These are phyloP conservation scores for Pythium sukuiense DNA, from an alignment of 352 stramenopile species.

Conservation along the genomic window DNA sequence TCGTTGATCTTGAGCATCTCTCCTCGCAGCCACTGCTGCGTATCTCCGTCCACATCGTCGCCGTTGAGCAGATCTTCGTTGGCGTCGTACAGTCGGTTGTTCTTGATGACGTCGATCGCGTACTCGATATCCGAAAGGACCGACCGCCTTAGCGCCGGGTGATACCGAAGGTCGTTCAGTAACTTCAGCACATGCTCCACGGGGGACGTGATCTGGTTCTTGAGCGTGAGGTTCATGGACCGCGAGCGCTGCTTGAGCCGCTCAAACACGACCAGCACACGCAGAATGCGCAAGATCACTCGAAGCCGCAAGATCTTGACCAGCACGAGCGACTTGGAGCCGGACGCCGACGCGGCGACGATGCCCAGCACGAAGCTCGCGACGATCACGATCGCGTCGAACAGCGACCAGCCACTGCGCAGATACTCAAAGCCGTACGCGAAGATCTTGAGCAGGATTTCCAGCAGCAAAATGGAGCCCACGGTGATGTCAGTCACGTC, in stretches of 20 bases:
- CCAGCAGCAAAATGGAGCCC: constrained; percentile 77
- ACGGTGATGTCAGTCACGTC: constrained; percentile 84
- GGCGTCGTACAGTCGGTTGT: constrained; percentile 82
- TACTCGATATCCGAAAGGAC: constrained; percentile 72
- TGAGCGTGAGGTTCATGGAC: constrained; percentile 75
- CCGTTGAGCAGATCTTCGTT: constrained; percentile 65
- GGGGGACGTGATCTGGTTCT: constrained; percentile 68
- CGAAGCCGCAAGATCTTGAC: constrained; percentile 74
- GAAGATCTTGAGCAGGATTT: constrained; percentile 81
- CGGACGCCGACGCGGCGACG: constrained; percentile 46
- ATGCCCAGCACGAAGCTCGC: constrained; percentile 76
- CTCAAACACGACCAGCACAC: constrained; percentile 87
- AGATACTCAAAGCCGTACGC: constrained; percentile 73
- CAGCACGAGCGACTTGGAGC: constrained; percentile 52
- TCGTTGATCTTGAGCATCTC: constrained; percentile 76
- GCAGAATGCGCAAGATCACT: constrained; percentile 75
- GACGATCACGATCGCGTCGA: constrained; percentile 82
- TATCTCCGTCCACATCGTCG: constrained; percentile 77
- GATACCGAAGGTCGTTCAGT: constrained; percentile 77
- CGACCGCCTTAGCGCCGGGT: constrained; percentile 57
- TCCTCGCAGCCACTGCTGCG: constrained; percentile 81
- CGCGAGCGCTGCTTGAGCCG: constrained; percentile 77
- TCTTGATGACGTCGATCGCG: constrained; percentile 85
- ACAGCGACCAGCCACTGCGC: constrained; percentile 67
- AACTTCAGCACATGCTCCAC: constrained; percentile 77